Evolutionary conservation across 345 rosid species (phyloP).

Genomic region (Cochlearia excelsa): DNA sequence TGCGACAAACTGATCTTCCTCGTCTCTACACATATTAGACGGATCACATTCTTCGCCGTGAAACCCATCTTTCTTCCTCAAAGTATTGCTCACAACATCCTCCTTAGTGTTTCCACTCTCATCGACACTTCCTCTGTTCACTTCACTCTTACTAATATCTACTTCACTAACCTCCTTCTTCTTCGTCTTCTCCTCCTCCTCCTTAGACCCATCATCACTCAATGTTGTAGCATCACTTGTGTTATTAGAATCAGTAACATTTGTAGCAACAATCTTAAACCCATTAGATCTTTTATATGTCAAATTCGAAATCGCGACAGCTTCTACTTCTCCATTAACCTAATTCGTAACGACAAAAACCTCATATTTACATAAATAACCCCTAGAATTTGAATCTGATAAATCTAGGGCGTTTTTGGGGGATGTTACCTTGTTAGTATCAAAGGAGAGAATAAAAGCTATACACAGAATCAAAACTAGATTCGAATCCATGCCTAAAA

Average conservation of each 20-base stretch:
- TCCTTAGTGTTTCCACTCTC: slow-evolving; percentile 22
- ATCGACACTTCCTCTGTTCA: slow-evolving; percentile 10
- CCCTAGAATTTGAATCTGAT: background rate
- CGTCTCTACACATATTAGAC: slow-evolving; percentile 56
- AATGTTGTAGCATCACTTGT: background rate
- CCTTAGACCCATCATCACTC: slow-evolving; percentile 14
- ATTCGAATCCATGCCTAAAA: slow-evolving; percentile 41
- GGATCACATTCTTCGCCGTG: slow-evolving; percentile 65
- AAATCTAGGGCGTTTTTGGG: background rate
- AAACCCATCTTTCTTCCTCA: slow-evolving; percentile 37
- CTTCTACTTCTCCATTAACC: slow-evolving; percentile 33
- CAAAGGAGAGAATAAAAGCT: slow-evolving; percentile 38
- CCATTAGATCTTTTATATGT: slow-evolving; percentile 26
- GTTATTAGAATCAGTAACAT: slow-evolving; percentile 21
- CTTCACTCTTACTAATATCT: slow-evolving; percentile 16
- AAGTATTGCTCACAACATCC: slow-evolving; percentile 3
- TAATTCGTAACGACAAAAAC: slow-evolving; percentile 28
- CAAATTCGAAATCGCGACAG: slow-evolving; percentile 11
- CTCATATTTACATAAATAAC: background rate
- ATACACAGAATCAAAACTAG: slow-evolving; percentile 35
- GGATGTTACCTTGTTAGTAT: slow-evolving; percentile 43
- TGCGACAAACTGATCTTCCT: slow-evolving; percentile 55
- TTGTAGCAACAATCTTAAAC: slow-evolving; percentile 17
- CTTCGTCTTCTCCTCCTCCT: background rate
- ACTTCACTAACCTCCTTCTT: slow-evolving; percentile 13